Evolutionary conservation across 768 basidiomycete species (phyloP).

Genomic region (Boletus pseudo-olivaceus): DNA sequence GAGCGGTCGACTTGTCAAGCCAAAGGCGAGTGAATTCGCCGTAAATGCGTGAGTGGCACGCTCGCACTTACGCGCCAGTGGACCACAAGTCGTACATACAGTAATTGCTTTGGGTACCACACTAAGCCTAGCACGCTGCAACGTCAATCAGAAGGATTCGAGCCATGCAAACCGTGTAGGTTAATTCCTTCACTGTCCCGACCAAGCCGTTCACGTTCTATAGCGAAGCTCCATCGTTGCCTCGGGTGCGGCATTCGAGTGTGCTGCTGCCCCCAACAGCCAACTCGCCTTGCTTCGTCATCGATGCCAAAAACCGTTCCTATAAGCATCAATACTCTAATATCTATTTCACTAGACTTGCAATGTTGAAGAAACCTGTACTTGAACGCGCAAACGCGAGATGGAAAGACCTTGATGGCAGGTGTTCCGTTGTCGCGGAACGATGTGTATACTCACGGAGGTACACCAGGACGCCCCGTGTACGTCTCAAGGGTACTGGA

Average conservation of each 20-base stretch:
- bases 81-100: background rate
- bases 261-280: conserved; percentile 27
- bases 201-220: background rate
- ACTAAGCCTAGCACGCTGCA: background rate
- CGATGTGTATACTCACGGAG: conserved; percentile 5
- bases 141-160: background rate
- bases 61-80: background rate
- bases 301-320: conserved; percentile 43
- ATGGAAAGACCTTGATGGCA: conserved; percentile 50
- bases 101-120: background rate
- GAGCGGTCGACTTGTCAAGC: background rate
- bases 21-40: background rate
- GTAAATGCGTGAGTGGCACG: background rate
- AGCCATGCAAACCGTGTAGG: background rate
- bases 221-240: conserved; percentile 20
- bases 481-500: conserved; percentile 84
- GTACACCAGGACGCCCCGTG: conserved; percentile 54
- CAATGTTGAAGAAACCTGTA: conserved; percentile 45
- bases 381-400: conserved; percentile 44
- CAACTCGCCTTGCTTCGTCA: conserved; percentile 39
- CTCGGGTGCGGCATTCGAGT: conserved; percentile 27
- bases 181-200: background rate
- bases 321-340: conserved; percentile 73
- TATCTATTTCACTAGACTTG: conserved; percentile 63
- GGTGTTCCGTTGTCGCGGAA: conserved; percentile 3